Base-by-base conservation (phyloP, 805 yeast species). In the Candida oleophila region DNA sequence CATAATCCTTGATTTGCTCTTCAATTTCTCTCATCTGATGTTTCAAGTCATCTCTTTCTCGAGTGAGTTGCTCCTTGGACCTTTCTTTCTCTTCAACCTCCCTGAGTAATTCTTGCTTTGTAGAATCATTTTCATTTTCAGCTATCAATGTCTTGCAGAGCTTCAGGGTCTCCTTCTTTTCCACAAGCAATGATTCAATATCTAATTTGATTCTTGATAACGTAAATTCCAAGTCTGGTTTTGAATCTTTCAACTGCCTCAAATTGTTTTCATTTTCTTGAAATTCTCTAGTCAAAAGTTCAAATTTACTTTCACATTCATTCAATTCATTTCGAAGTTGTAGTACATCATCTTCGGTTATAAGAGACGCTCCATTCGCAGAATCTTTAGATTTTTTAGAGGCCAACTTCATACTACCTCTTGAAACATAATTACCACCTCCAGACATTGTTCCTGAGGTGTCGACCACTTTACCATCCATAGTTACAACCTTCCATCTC, bases 401-500 rank as follows among this genome's bases (percentile, higher is more conserved):
- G 0, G 71, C 60, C 36, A 77, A 66, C 48, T 76, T 81, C 96
- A 94, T 89, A 2, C 86, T 84, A 4, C 98, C 99, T 43, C 77
- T 77, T 15, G 78, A 75, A 7, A 76, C 78, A 35, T 77, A 71
- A 45, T 75, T 78, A 44, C 98, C 99, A 67, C 99, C 99, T 56
- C 99, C 99, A 41, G 96, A 82, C 84, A 95, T 83, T 1, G 97
- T 88, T 65, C 99, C 99, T 2, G 96, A 87, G 14, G 85, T 82
- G 57, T 91, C 97, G 47, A 94, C 92, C 19, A 94, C 71, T 55
- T 89, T 86, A 20, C 99, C 99, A 62, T 88, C 96, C 7, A 90
- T 63, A 0, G 98, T 90, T 0, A 95, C 98, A 20, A 92, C 98
- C 55, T 96, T 78, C 76, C 81, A 87, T 56, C 98, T 73, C 54